Base-by-base conservation (phyloP, 2,329 filamentous ascomycete genomes). In the Chaetomiaceae sp. region DNA sequence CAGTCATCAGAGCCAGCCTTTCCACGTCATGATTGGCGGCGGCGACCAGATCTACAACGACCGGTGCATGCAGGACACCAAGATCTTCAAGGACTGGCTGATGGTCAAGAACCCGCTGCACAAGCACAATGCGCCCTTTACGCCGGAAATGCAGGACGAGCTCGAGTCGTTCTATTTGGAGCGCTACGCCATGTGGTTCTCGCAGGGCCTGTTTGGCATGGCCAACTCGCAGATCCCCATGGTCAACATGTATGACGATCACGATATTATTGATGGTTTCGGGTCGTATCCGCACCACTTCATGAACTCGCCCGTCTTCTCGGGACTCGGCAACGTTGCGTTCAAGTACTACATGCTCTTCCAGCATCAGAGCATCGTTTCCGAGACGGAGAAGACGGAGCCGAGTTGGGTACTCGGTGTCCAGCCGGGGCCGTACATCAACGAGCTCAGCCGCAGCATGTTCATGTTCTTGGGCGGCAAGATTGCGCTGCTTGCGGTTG, bases 341-440 rank as follows among this genome's bases (percentile, higher is more conserved):
- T 97, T 94, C 80, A 99, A 99, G 69, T 99, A 97, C 71, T 99
- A 99, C 65, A 86, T 99, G 84, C 79, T 99, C 8, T 99, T 99
- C 73, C 94, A 99, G 69, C 94, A 99, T 62, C 95, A 99, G 69
- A 95, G 87, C 60, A 76, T 95, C 3, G 73, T 82, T 1, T 81
- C 85, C 41, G 94, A 99, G 72, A 90, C 85, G 0, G 85, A 95
- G 60, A 76, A 79, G 32, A 81, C 87, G 2, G 95, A 99, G 68
- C 89, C 92, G 2, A 96, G 90, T 66, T 97, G 94, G 94, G 73
- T 95, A 16, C 72, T 97, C 4, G 94, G 94, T 5, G 74, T 80
- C 21, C 76, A 79, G 30, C 88, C 86, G 3, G 95, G 95, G 0
- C 91, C 92, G 0, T 99, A 96, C 67, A 96, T 99, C 66, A 81